These are phyloP conservation scores for Paspalum notatum DNA, from an alignment of 176 grass and related monocot species.

Conservation along the genomic window DNA sequence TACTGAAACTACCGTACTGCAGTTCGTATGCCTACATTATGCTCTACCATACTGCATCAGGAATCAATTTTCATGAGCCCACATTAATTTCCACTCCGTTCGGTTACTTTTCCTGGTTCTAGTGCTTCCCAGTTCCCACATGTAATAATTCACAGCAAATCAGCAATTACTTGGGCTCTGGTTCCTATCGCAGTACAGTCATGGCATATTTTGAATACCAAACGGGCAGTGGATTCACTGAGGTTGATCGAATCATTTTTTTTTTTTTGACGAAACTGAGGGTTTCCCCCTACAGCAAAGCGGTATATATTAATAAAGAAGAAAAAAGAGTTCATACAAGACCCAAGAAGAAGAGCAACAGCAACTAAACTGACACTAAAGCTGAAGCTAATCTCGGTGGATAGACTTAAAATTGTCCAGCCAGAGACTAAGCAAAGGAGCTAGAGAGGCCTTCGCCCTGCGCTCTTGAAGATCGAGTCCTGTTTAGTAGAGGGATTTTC, in stretches of 20 bases:
- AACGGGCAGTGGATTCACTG: neutral
- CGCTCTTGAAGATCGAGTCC: too few species aligned
- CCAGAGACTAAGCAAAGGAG: too few species aligned
- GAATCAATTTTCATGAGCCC: neutral
- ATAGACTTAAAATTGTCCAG: too few species aligned
- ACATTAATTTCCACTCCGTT: neutral
- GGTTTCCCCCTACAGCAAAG: too few species aligned
- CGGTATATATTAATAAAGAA: too few species aligned
- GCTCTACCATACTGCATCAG: neutral
- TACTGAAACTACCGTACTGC: constrained; percentile 1
- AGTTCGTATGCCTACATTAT: neutral
- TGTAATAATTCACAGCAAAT: neutral
- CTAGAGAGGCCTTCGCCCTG: too few species aligned
- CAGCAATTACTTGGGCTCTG: neutral
- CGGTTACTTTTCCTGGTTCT: neutral
- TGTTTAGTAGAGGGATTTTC: too few species aligned
- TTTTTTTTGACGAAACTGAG: too few species aligned
- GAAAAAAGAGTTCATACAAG: too few species aligned
- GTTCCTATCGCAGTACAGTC: neutral
- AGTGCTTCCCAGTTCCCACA: neutral
- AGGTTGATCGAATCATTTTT: neutral
- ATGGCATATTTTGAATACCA: neutral
- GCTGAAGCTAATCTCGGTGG: too few species aligned
- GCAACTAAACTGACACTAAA: too few species aligned
- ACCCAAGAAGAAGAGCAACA: too few species aligned